A percentile compares a stretch with the other conserved stretches of the same genome.
phyloP scores from a whole-genome alignment of 2,329 filamentous ascomycete species.

The Penicillium janthinellum region DNA sequence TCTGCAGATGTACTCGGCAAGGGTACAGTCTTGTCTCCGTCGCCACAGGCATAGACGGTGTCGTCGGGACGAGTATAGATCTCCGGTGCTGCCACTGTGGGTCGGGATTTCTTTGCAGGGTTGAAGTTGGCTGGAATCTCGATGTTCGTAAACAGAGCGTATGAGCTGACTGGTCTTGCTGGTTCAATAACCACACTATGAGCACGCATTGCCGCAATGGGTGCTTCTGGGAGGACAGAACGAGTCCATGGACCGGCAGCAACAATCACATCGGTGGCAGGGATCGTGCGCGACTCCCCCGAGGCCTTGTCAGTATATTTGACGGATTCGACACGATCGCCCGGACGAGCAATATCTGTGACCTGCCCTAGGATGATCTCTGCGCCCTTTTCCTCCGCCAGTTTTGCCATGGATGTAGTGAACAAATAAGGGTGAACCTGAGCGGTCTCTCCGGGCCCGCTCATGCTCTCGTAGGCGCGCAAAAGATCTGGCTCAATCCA shows the following conservation, averaged over 20 bases:
- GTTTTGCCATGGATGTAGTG: constrained; percentile 76
- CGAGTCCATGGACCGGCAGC: constrained; percentile 65
- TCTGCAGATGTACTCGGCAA: constrained; percentile 75
- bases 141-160: constrained; percentile 76
- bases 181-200: constrained; percentile 65
- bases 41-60: constrained; percentile 92
- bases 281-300: constrained; percentile 51
- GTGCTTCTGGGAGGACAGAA: constrained; percentile 55
- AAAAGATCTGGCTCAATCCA: constrained; percentile 75
- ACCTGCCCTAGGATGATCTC: constrained; percentile 70
- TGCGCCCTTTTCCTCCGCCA: constrained; percentile 71
- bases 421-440: constrained; percentile 94
- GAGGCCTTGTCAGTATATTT: constrained; percentile 61
- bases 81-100: constrained; percentile 75
- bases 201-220: constrained; percentile 62
- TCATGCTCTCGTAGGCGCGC: constrained; percentile 78
- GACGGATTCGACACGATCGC: constrained; percentile 61
- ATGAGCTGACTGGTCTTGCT: constrained; percentile 52
- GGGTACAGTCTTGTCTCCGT: constrained; percentile 74
- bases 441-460: constrained; percentile 75
- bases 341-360: constrained; percentile 62
- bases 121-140: constrained; percentile 66
- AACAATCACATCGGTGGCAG: constrained; percentile 62
- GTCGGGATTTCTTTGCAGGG: constrained; percentile 52
- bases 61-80: constrained; percentile 88